Conservation (phyloP, 352 stramenopile species). For the Pythium angustatum region DNA sequence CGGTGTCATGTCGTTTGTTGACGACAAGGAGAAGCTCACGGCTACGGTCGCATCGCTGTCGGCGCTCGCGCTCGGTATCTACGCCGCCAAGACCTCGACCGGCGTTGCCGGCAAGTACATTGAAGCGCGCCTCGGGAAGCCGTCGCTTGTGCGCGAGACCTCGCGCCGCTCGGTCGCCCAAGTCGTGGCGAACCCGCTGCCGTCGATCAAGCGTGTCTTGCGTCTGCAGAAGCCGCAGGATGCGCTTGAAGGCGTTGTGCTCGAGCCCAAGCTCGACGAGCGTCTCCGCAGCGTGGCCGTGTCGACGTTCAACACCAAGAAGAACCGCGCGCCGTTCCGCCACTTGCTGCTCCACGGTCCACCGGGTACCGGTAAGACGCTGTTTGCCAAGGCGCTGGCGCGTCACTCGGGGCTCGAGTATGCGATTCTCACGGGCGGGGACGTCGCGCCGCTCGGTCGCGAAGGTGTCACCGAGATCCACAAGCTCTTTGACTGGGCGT, state of each 20-base stretch:
- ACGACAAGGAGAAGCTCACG: slow-evolving; percentile 57
- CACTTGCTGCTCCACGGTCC: slow-evolving; percentile 98
- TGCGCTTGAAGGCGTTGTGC: slow-evolving; percentile 94
- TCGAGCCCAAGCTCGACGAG: slow-evolving; percentile 97
- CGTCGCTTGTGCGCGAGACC: slow-evolving; percentile 97
- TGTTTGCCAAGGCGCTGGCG: slow-evolving; percentile 98
- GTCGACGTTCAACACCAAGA: slow-evolving; percentile 75
- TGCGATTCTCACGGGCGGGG: slow-evolving; percentile 98
- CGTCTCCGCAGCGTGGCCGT: slow-evolving; percentile 44
- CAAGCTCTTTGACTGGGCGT: slow-evolving; percentile 99
- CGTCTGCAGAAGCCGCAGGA: slow-evolving; percentile 89
- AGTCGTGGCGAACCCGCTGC: slow-evolving; percentile 90
- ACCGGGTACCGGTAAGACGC: slow-evolving; percentile 98
- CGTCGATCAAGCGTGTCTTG: slow-evolving; percentile 89
- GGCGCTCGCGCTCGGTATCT: slow-evolving; percentile 94
- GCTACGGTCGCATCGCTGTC: slow-evolving; percentile 94
- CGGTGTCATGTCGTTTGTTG: slow-evolving; percentile 68
- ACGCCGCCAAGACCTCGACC: slow-evolving; percentile 93
- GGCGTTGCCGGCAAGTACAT: slow-evolving; percentile 93
- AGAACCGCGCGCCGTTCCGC: slow-evolving; percentile 97
- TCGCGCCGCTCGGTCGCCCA: slow-evolving; percentile 84
- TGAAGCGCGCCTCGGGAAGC: slow-evolving; percentile 92
- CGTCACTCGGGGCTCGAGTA: slow-evolving; percentile 97
- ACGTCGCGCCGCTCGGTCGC: slow-evolving; percentile 96
- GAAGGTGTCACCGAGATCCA: slow-evolving; percentile 99